These are phyloP conservation scores for Casuarina cunninghamiana DNA, from an alignment of 306 rosid genomes.

Conservation along the genomic window DNA sequence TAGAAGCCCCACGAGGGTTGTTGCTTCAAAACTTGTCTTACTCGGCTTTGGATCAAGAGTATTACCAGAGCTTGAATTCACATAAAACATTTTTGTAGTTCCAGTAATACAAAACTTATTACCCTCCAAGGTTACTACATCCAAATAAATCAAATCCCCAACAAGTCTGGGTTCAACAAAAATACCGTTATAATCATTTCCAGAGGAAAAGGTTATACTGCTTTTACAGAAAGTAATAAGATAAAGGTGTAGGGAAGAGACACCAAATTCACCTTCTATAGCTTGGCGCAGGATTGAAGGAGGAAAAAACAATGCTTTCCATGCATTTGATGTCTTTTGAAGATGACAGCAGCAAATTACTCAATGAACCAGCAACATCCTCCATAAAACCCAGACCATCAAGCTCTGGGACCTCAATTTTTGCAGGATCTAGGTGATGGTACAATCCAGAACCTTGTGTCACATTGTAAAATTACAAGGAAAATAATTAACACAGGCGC, in stretches of 20 bases:
- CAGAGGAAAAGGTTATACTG: background rate
- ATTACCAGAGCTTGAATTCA: slow-evolving; percentile 76
- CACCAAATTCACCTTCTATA: slow-evolving; percentile 68
- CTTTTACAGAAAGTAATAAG: slow-evolving; percentile 11
- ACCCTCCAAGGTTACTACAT: slow-evolving; percentile 84
- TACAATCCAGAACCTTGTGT: slow-evolving; percentile 34
- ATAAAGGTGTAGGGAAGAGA: slow-evolving; percentile 15
- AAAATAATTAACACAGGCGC: slow-evolving; percentile 1
- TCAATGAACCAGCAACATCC: slow-evolving; percentile 82
- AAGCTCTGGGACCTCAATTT: slow-evolving; percentile 77
- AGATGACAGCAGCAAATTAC: slow-evolving; percentile 71
- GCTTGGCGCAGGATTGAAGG: slow-evolving; percentile 97
- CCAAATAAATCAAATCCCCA: slow-evolving; percentile 97
- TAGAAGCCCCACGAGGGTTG: slow-evolving; percentile 81
- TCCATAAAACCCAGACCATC: slow-evolving; percentile 97
- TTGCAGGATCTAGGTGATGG: slow-evolving; percentile 46
- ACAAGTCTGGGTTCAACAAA: slow-evolving; percentile 65
- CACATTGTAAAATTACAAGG: slow-evolving; percentile 4
- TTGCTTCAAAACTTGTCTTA: slow-evolving; percentile 76
- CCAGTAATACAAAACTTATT: slow-evolving; percentile 84
- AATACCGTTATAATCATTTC: slow-evolving; percentile 17
- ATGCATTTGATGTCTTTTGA: slow-evolving; percentile 76
- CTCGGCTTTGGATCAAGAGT: slow-evolving; percentile 72
- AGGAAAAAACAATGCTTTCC: slow-evolving; percentile 91
- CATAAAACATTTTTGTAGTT: slow-evolving; percentile 73